These are phyloP conservation scores for Flueggea neowawraea DNA, from an alignment of 441 rosid species.

Conservation along the genomic window DNA sequence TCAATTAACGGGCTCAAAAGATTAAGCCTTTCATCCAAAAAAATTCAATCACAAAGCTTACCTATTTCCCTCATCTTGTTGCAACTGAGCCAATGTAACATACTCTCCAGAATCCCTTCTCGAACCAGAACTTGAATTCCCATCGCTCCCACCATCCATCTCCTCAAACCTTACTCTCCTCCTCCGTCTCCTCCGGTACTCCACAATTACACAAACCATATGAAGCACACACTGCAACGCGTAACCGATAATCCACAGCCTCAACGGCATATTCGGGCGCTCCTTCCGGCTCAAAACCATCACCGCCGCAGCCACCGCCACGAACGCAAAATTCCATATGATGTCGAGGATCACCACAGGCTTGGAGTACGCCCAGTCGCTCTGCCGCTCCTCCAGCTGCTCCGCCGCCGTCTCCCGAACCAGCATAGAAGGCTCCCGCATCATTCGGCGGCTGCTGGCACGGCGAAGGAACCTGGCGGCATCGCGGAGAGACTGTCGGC, in stretches of 20 bases:
- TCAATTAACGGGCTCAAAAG: too few species aligned
- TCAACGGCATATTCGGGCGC: conserved; percentile 61
- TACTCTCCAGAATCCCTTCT: conserved; percentile 54
- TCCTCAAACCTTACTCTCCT: conserved; percentile 29
- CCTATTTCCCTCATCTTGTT: conserved; percentile 66
- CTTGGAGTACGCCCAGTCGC: conserved; percentile 98
- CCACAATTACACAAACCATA: conserved; percentile 78
- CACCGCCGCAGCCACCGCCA: conserved; percentile 65
- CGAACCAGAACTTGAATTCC: conserved; percentile 40
- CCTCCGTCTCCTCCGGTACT: conserved; percentile 70
- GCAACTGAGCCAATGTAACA: conserved; percentile 50
- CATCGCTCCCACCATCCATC: conserved; percentile 25
- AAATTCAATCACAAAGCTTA: conserved; percentile 10
- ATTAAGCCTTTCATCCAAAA: too few species aligned
- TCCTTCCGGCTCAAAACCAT: conserved; percentile 69
- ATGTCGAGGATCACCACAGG: conserved; percentile 93
- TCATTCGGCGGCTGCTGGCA: conserved; percentile 85
- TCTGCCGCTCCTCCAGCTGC: conserved; percentile 97
- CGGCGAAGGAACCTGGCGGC: conserved; percentile 86
- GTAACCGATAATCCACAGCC: conserved; percentile 86
- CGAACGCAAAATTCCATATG: conserved; percentile 85
- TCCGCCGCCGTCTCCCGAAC: conserved; percentile 97
- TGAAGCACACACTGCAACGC: conserved; percentile 83
- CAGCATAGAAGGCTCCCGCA: conserved; percentile 94
- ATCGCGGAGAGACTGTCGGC: conserved; percentile 70